phyloP scores from a whole-genome alignment of 306 rosid genomes.

The Comarum palustre region DNA sequence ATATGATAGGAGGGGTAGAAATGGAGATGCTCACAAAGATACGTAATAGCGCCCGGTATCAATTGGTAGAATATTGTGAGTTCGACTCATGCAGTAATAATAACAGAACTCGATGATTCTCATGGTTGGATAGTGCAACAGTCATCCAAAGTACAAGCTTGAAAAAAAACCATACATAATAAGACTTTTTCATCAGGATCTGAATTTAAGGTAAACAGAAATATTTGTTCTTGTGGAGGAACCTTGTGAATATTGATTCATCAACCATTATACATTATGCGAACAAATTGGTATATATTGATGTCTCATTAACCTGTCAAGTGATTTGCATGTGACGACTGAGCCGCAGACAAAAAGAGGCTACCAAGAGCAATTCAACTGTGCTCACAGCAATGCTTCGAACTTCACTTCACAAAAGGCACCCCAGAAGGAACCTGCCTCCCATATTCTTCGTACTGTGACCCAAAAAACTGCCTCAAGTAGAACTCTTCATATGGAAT shows the following conservation, averaged over 20 bases:
- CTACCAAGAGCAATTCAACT: background rate
- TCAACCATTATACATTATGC: background rate
- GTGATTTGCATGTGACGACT: background rate
- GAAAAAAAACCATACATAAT: background rate
- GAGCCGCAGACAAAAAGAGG: background rate
- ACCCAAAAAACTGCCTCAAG: conserved; percentile 72
- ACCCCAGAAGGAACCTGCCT: conserved; percentile 63
- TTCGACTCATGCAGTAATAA: too few species aligned
- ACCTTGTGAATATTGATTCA: background rate
- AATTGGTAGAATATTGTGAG: too few species aligned
- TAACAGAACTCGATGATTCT: background rate
- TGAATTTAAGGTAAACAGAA: background rate
- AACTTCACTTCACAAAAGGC: conserved; percentile 59
- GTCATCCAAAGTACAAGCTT: background rate
- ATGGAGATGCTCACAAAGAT: too few species aligned
- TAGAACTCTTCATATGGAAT: conserved; percentile 82
- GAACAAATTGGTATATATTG: background rate
- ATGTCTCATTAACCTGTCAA: background rate
- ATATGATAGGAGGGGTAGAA: too few species aligned
- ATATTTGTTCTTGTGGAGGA: background rate
- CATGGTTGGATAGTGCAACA: background rate
- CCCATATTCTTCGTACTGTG: conserved; percentile 57
- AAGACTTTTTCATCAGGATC: background rate
- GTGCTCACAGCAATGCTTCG: background rate
- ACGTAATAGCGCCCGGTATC: too few species aligned